A percentile compares a stretch with the other conserved stretches of the same genome.
These are phyloP conservation scores for Diaporthe citrichinensis DNA, from an alignment of 2,329 filamentous ascomycete genomes.

Conservation along the genomic window DNA sequence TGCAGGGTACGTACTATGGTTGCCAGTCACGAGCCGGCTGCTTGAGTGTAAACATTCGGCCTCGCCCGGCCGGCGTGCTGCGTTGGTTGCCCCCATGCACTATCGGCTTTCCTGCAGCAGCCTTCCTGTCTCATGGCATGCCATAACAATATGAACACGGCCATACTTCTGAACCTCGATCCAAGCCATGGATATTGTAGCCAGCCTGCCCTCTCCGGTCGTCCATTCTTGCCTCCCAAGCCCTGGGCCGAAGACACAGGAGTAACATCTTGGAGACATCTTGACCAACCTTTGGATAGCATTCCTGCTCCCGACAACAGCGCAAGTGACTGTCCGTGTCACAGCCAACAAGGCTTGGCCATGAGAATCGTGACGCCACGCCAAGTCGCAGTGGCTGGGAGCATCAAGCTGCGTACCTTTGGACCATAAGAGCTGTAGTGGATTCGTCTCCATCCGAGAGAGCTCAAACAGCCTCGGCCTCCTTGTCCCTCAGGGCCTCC, in stretches of 20 bases:
- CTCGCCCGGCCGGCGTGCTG: not conserved
- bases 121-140: not conserved
- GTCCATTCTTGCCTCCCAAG: not conserved
- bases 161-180: not conserved
- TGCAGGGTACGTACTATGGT: not conserved
- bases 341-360: not conserved
- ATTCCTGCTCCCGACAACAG: not conserved
- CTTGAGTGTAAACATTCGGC: not conserved
- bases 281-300: not conserved
- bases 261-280: not conserved
- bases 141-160: not conserved
- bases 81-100: not conserved
- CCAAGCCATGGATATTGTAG: not conserved
- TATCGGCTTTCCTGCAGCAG: not conserved
- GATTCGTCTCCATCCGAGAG: conserved; percentile 43
- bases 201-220: too few species aligned
- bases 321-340: not conserved
- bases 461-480: conserved; percentile 60
- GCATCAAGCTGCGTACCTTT: too few species aligned
- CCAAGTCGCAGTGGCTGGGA: not conserved
- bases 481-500: conserved; percentile 67
- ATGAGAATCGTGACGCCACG: not conserved
- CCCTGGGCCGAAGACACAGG: not conserved
- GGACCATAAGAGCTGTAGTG: not conserved
- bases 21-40: not conserved